Evolutionary conservation across 192 early-diverging fungal genomes (phyloP), one percentile per base, ranked within the genome.

Genomic region (Rhizophlyctis rosea): DNA sequence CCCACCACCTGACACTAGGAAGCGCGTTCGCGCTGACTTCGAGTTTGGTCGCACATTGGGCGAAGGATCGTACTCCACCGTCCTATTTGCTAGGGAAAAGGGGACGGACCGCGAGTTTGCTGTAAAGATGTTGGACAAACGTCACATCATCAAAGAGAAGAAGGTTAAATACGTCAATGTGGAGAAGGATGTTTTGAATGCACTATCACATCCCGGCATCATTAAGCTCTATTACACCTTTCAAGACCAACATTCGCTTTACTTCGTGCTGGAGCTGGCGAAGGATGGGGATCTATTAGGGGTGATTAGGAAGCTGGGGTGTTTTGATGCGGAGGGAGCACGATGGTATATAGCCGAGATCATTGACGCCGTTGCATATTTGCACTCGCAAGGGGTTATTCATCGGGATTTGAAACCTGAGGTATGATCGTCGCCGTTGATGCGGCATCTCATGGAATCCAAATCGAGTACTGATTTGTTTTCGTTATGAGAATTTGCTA

Each of bases 371-470:
- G 76, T 98, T 29, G 92, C 95, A 51, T 91, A 97, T 70, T 81
- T 99, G 62, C 97, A 99, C 67, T 69, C 53, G 55, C 84, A 87
- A 54, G 84, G 86, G 29, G 86, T 96, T 34, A 85, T 99, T 54
- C 96, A 98, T 61, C 79, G 96, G 24, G 96, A 99, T 71, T 68
- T 99, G 18, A 99, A 99, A 75, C 97, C 95, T 16, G 97, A 99
- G 73, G 74, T 73, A 51, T 27, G 56, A 21, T 47, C 2, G 24
- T 14, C 14, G 18, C 29, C 23, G 21, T 39, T 32, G 27, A 34
- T 14, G 5, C 30, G 18, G 9, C 48, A 18, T 16, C 50, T 47
- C 23, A 28, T 44, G 18, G 21, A 31, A 18, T n/a, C 11, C n/a
- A 23, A 32, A 11, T 58, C n/a, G 16, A 11, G 51, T 33, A 64